These are phyloP conservation scores for Coffea canephora DNA, from an alignment of 257 asterid species.

Conservation along the genomic window DNA sequence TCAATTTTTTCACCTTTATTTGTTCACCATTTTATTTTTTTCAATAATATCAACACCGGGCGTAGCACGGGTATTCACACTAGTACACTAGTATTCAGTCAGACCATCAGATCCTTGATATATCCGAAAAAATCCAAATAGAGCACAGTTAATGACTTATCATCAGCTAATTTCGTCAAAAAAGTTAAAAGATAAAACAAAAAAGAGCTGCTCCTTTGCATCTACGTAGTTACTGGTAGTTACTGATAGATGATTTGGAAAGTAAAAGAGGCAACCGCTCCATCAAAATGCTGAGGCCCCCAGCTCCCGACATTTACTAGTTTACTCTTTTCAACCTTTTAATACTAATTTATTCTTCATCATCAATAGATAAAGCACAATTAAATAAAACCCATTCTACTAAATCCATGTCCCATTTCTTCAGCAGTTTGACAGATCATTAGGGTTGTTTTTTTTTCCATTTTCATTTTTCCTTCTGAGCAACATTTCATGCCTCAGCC, in stretches of 20 bases:
- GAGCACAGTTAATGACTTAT: not conserved
- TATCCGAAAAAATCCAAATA: too few relatives aligned
- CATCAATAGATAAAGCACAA: not conserved
- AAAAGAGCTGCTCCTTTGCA: not conserved
- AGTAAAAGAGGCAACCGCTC: too few relatives aligned
- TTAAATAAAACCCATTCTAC: not conserved
- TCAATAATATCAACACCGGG: too few relatives aligned
- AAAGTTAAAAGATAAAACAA: not conserved
- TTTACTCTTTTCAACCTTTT: not conserved
- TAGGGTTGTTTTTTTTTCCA: slow-evolving; percentile 12
- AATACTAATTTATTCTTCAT: not conserved
- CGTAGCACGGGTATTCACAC: too few relatives aligned
- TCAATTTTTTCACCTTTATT: too few relatives aligned
- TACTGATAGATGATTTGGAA: not conserved
- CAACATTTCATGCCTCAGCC: slow-evolving; percentile 7
- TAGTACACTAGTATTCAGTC: too few relatives aligned
- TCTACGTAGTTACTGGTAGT: not conserved
- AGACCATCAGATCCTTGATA: too few relatives aligned
- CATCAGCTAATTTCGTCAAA: not conserved
- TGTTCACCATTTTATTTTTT: too few relatives aligned
- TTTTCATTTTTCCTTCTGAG: not conserved
- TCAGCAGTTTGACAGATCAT: slow-evolving; percentile 3
- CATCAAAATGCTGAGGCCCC: not conserved
- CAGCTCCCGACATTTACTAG: not conserved
- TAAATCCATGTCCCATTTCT: slow-evolving; percentile 18